A percentile compares a stretch with the other conserved stretches of the same genome.
These are phyloP conservation scores for Serendipita sp. DNA, from an alignment of 768 basidiomycete species.

Conservation along the genomic window DNA sequence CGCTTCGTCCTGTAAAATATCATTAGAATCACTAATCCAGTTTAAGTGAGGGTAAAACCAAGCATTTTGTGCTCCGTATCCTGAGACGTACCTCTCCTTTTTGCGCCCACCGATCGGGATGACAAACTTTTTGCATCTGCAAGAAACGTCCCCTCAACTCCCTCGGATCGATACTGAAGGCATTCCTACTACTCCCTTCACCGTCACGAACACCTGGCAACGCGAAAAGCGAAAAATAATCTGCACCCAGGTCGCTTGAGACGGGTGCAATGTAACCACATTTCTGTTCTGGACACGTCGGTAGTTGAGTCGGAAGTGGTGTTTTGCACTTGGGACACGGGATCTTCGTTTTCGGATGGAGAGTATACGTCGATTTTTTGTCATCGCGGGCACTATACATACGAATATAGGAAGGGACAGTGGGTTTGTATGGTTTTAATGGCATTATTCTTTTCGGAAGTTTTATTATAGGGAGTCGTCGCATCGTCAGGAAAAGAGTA, in stretches of 20 bases:
- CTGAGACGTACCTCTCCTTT: conserved; percentile 26
- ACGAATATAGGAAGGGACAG: no score
- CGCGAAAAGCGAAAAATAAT: conserved; percentile 54
- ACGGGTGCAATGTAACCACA: conserved; percentile 53
- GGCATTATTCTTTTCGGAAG: no score
- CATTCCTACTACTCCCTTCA: conserved; percentile 23
- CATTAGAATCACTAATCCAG: conserved; percentile 9
- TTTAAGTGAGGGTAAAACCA: background rate
- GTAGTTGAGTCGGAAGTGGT: conserved; percentile 43
- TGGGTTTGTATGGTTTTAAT: no score
- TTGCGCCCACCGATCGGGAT: conserved; percentile 75
- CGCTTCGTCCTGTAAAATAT: conserved; percentile 18
- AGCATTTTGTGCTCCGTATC: background rate
- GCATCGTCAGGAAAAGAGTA: background rate
- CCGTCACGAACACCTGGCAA: conserved; percentile 25
- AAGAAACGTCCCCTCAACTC: conserved; percentile 51
- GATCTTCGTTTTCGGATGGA: no score
- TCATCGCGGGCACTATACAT: no score
- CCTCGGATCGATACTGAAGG: conserved; percentile 47
- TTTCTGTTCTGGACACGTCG: conserved; percentile 44
- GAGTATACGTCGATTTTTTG: no score
- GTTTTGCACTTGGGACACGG: conserved; percentile 47
- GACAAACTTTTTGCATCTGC: conserved; percentile 55
- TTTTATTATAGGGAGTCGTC: conserved; percentile 23
- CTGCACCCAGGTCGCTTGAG: conserved; percentile 26